Percentiles rank a stretch among this genome's conserved stretches.
phyloP scores from a whole-genome alignment of 192 early-diverging fungal species.

The Entomortierella beljakovae region DNA sequence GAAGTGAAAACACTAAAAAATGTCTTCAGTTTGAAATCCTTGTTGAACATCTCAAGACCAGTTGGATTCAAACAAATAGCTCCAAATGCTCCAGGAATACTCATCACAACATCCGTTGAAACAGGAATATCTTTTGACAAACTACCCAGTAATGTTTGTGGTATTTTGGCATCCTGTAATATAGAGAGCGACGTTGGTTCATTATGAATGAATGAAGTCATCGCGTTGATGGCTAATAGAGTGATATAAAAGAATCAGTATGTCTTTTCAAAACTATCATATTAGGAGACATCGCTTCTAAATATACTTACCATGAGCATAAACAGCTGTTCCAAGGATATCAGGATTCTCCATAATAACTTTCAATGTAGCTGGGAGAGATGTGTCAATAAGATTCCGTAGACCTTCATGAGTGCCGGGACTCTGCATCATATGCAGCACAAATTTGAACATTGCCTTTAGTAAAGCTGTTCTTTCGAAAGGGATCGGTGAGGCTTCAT shows the following conservation, averaged over 20 bases:
- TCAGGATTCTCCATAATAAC: conserved; percentile 77
- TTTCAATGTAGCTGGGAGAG: conserved; percentile 81
- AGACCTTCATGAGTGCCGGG: conserved; percentile 89
- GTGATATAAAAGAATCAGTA: conserved; percentile 51
- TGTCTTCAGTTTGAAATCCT: conserved; percentile 72
- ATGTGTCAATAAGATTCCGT: conserved; percentile 93
- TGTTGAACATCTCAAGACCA: conserved; percentile 87
- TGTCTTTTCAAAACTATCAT: no score
- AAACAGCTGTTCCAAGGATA: conserved; percentile 85
- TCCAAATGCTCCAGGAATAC: conserved; percentile 92
- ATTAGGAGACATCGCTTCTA: no score
- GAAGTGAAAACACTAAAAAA: conserved; percentile 83
- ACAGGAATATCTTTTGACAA: conserved; percentile 78
- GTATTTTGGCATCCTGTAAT: conserved; percentile 91
- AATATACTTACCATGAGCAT: conserved; percentile 82
- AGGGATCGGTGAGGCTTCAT: conserved; percentile 61
- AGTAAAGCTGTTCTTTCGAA: conserved; percentile 81
- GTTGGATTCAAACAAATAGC: conserved; percentile 93
- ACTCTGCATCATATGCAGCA: conserved; percentile 94
- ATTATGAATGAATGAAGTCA: conserved; percentile 96
- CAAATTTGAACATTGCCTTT: conserved; percentile 90
- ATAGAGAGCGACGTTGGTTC: conserved; percentile 97
- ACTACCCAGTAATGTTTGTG: conserved; percentile 81
- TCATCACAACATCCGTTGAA: conserved; percentile 81
- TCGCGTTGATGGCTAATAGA: conserved; percentile 88